Base-by-base conservation (phyloP, 306 rosid species). In the Lathyrus aphaca region DNA sequence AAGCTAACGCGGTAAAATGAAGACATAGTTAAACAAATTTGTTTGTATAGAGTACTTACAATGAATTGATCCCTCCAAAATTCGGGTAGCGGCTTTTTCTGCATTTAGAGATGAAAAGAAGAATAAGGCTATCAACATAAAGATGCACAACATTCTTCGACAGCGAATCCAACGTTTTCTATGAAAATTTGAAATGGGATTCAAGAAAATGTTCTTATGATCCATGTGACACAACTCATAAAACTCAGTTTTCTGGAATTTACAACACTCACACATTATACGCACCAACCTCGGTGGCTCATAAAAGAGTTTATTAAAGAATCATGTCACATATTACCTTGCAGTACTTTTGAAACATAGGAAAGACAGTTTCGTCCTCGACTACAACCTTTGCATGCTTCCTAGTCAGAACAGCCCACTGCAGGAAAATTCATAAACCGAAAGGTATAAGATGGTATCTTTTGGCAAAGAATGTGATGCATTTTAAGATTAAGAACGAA, bases 391-490 rank as follows among this genome's bases (percentile, higher is more conserved):
- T 72, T 3, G 97, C 96, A 82, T 95, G 99, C 83, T 91, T 95
- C 83, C 92, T 87, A 55, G 84, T 86, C 83, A 95, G 85, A 72
- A 91, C 93, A 82, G 64, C 91, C 99, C 99, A 95, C 99, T 95
- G 81, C 61, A 83, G 59, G 70, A 74, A 58, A 73, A 68, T 27
- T 55, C 35, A 68, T 38, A 38, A 66, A 69, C 15, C 65, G 17
- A 63, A 8, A 16, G 18, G 63, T 75, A 66, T 77, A 71, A 86
- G 79, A 71, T 29, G 50, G 48, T 11, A 66, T 50, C 57, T 30
- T 54, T 59, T 13, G 46, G 60, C 1, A 35, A 65, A 62, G 30
- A 46, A 38, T 50, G 49, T 66, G 60, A 63, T 50, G 49, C 64
- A 50, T 49, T 63, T 72, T 64, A 37, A 64, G 64, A 37, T 68